Base-by-base conservation (phyloP, 768 basidiomycete genomes). In the Tulasnella sp. region DNA sequence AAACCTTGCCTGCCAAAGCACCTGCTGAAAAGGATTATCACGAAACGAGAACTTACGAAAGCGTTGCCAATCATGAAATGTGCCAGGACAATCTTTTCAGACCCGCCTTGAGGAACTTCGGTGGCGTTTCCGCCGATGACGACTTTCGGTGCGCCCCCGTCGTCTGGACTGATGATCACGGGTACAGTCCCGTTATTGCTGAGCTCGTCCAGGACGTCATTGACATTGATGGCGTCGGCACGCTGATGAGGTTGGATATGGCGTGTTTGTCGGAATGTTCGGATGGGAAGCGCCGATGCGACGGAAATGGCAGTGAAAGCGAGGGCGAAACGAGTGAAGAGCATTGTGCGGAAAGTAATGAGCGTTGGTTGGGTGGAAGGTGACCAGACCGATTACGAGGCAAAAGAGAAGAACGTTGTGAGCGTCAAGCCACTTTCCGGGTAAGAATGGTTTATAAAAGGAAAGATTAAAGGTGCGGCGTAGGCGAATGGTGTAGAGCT, bases 11-110 rank as follows among this genome's bases (percentile, higher is more conserved):
- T 32, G 13, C 70, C 70, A 18, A 37, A 29, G 70, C 70, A 70
- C 40, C 16, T 35, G 70, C 32, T 42, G 70, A 35, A 18, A 70
- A 42, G 16, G 32, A 70, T n/a, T 1, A 10, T 35, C 18, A 18
- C 16, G 7, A 70, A 40, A 48, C n/a, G 46, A 39, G 35, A 40
- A 79, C 78, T 70, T 29, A 79, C 78, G 40, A 79, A 79, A 32
- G 80, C 73, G 44, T 79, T 80, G 32, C 80, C 80, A 26, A 80
- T 75, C 67, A 80, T 80, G 55, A 67, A 79, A 23, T 80, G 80
- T 0, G 74, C 74, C n/a, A 79, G 40, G 16, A 80, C 69, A 26
- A 44, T 44, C 70, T 79, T 73, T 15, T 40, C 61, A 18, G 75
- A 70, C n/a, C 70, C 69, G 6, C 23, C 37, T 46, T 44, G 29